A percentile compares a stretch with the other conserved stretches of the same genome.
Evolutionary conservation across 2,329 filamentous ascomycete genomes (phyloP).

Genomic region (Onygenales sp.): DNA sequence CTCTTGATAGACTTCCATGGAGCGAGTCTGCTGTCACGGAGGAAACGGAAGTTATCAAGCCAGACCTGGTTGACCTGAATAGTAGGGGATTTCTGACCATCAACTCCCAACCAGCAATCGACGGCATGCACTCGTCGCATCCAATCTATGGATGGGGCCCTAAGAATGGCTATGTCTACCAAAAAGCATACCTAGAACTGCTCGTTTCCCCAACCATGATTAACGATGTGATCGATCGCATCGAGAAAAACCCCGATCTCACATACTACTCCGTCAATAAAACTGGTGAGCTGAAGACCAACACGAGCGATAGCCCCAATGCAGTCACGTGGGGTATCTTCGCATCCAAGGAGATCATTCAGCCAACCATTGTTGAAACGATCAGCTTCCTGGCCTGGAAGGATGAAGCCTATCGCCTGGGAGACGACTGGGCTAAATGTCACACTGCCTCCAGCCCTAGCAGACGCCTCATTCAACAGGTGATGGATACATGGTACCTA

Average conservation of each 20-base stretch:
- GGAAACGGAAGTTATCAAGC: conserved; percentile 70
- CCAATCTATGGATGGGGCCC: conserved; percentile 91
- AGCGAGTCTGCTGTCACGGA: conserved; percentile 78
- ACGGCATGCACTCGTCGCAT: conserved; percentile 80
- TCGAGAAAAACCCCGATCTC: conserved; percentile 68
- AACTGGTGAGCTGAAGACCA: conserved; percentile 70
- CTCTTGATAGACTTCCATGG: conserved; percentile 81
- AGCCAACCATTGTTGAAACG: conserved; percentile 97
- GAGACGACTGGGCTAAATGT: conserved; percentile 89
- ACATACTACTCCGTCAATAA: conserved; percentile 94
- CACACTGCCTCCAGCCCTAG: conserved; percentile 69
- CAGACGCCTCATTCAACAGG: conserved; percentile 64
- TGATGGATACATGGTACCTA: conserved; percentile 88
- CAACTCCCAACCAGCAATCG: conserved; percentile 93
- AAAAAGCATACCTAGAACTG: conserved; percentile 94
- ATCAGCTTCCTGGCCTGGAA: conserved; percentile 98
- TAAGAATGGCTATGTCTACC: conserved; percentile 90
- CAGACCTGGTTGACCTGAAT: conserved; percentile 73
- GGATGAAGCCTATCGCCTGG: conserved; percentile 90
- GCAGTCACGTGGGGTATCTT: conserved; percentile 99
- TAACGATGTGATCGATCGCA: conserved; percentile 64
- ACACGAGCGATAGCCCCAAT: conserved; percentile 77
- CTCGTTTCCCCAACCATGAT: conserved; percentile 75
- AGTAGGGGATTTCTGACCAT: conserved; percentile 81
- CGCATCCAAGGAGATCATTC: conserved; percentile 97